Evolutionary conservation across 1,284 basidiomycete genomes (phyloP).

Genomic region (Trametes versicolor): DNA sequence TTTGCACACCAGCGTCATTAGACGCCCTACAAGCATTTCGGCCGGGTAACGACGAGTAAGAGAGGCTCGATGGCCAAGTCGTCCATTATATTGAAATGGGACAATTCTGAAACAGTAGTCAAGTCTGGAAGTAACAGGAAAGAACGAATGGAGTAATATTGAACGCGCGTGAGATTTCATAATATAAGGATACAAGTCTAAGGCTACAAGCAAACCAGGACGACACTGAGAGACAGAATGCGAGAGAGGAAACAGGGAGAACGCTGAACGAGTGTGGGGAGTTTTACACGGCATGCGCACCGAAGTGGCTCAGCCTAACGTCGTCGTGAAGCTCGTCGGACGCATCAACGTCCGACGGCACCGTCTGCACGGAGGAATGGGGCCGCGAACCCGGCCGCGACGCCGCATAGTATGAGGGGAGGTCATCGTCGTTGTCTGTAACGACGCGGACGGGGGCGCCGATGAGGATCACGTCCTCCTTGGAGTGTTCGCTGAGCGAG

Average conservation of each 20-base stretch:
- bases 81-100: no score
- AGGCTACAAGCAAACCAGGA: slow-evolving; percentile 1
- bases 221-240: background rate
- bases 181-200: background rate
- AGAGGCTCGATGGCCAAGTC: no score
- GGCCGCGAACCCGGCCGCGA: slow-evolving; percentile 11
- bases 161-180: background rate
- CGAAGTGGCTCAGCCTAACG: background rate
- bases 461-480: slow-evolving; percentile 11
- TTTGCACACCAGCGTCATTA: no score
- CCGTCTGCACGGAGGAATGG: slow-evolving; percentile 8
- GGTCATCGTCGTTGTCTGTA: slow-evolving; percentile 12
- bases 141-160: background rate
- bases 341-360: slow-evolving; percentile 14
- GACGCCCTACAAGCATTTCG: no score
- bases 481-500: slow-evolving; percentile 4
- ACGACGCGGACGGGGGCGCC: slow-evolving; percentile 11
- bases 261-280: background rate
- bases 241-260: background rate
- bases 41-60: no score
- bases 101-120: no score
- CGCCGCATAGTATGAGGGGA: slow-evolving; percentile 13
- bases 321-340: slow-evolving; percentile 3
- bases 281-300: slow-evolving; percentile 9
- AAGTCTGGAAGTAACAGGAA: no score